Percentiles rank a stretch among this genome's conserved stretches.
Evolutionary conservation across 257 asterid species (phyloP).

Genomic region (Plectranthus barbatus): DNA sequence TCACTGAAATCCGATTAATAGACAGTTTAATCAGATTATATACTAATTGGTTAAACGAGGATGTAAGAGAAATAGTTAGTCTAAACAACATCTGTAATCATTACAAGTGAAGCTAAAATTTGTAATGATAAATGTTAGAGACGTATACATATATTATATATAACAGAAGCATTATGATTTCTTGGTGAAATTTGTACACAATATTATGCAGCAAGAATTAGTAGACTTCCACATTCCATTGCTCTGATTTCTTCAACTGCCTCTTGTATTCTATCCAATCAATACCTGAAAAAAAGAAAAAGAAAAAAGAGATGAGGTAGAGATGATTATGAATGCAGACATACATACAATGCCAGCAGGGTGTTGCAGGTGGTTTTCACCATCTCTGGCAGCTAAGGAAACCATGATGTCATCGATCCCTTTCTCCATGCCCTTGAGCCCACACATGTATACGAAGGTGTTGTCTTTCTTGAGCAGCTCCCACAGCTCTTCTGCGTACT

Average conservation of each 20-base stretch:
- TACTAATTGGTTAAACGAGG: too few species aligned
- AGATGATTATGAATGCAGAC: background rate
- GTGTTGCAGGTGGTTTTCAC: conserved; percentile 41
- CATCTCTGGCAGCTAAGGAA: conserved; percentile 76
- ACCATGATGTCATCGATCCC: conserved; percentile 93
- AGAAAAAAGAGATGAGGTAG: background rate
- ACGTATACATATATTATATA: too few species aligned
- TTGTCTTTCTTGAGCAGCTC: conserved; percentile 84
- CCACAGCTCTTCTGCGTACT: conserved; percentile 92
- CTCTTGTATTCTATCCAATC: conserved; percentile 83
- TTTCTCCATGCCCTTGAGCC: conserved; percentile 93
- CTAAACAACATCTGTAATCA: too few species aligned
- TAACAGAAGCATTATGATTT: too few species aligned
- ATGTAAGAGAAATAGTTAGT: too few species aligned
- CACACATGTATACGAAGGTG: conserved; percentile 92
- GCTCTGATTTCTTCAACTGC: conserved; percentile 77
- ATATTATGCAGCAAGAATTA: conserved; percentile 36
- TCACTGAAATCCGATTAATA: too few species aligned
- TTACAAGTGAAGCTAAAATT: too few species aligned
- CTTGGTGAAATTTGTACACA: too few species aligned
- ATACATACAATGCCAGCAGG: too few species aligned
- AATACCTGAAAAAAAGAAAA: conserved; percentile 52
- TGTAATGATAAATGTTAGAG: too few species aligned
- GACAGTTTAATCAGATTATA: too few species aligned
- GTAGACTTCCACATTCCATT: conserved; percentile 99